Base-by-base conservation (phyloP, 345 rosid genomes). In the Hibiscus syriacus region DNA sequence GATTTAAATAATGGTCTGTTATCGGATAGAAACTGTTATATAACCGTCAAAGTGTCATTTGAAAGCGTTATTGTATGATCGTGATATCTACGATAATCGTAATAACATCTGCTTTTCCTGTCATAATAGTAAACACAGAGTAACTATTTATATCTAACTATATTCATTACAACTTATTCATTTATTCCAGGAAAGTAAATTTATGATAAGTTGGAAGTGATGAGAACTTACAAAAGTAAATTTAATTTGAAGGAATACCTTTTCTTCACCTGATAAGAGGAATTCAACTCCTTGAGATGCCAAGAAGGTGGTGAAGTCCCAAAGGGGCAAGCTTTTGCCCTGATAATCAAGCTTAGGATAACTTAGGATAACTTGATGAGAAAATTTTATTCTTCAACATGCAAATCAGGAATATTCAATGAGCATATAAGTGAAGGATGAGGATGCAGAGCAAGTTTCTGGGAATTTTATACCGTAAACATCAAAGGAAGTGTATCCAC, bases 261-360 rank as follows among this genome's bases (percentile, higher is more conserved):
- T 74, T 67, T 80, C 81, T 62, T 80, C 74, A 75, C 59, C 74
- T 4, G 93, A 85, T 46, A 81, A 67, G 69, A 88, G 87, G 69
- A 78, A 88, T 61, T 85, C 85, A 67, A 88, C 77, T 52, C 83
- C 93, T 71, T 78, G 74, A 67, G 90, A 73, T 56, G 81, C 79
- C 77, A 83, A 76, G 75, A 77, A 48, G 19, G 78, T 66, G 69
- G 70, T 49, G 41, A 84, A 65, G 54, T 80, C 80, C n/a, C 70
- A 70, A 45, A 19, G 70, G 45, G 75, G 73, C 11, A 74, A 59
- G 64, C 48, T 34, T 26, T 43, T 54, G 20, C 64, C 38, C 66
- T 72, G 81, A 66, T 54, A 12, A 66, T 71, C 78, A 56, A 16
- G 1, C 14, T 10, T 16, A n/a, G 27, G 6, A 6, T 55, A 12